Evolutionary conservation across 345 rosid genomes (phyloP).

Genomic region (Litchi chinensis): DNA sequence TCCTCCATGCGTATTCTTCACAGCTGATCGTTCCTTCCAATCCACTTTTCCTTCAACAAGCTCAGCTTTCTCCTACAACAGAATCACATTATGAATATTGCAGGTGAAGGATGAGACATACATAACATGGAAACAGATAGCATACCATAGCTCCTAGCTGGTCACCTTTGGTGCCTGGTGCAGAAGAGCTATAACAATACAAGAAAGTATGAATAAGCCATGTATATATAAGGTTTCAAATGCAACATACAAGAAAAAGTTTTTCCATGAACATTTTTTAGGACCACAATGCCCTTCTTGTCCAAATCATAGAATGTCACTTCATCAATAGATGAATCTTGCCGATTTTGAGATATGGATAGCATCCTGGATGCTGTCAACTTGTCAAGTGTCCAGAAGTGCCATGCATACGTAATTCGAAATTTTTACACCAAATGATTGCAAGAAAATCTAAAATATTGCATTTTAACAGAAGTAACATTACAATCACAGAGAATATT

Average conservation of each 20-base stretch:
- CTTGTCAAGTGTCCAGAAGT: background rate
- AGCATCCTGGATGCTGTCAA: background rate
- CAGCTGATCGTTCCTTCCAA: slow-evolving; percentile 58
- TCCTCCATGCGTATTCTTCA: slow-evolving; percentile 59
- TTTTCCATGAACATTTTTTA: background rate
- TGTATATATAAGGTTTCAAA: slow-evolving; percentile 7
- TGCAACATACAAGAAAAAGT: background rate
- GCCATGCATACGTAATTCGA: background rate
- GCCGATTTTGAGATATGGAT: slow-evolving; percentile 9
- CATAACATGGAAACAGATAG: background rate
- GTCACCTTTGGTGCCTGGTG: background rate
- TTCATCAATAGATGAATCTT: background rate
- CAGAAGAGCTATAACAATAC: background rate
- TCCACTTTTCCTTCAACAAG: slow-evolving; percentile 54
- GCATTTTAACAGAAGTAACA: background rate
- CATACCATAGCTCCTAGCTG: slow-evolving; percentile 14
- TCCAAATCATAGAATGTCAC: background rate
- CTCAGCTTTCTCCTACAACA: slow-evolving; percentile 44
- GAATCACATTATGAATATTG: background rate
- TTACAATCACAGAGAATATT: slow-evolving; percentile 5
- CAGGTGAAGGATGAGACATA: background rate
- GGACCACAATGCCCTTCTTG: slow-evolving; percentile 6
- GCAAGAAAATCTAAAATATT: background rate
- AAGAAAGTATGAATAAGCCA: background rate
- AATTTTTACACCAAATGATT: background rate